These are phyloP conservation scores for Amylocarpus encephaloides DNA, from an alignment of 2,329 filamentous ascomycete genomes.

Conservation along the genomic window DNA sequence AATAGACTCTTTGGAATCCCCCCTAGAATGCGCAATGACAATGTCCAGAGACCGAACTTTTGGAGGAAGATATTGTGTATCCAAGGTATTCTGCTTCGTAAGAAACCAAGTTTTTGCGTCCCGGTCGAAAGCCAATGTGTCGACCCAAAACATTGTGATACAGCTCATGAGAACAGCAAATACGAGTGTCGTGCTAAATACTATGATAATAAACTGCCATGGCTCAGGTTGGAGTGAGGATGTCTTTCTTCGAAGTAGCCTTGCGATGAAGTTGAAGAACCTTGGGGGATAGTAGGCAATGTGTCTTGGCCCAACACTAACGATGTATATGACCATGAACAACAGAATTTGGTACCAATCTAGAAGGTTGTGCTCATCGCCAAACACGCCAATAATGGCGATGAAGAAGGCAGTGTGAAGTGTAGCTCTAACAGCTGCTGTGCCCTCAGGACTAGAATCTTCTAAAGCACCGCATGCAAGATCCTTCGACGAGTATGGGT, in stretches of 20 bases:
- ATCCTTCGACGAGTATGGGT: constrained; percentile 19
- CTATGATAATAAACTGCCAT: constrained; percentile 22
- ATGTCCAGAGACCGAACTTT: constrained; percentile 22
- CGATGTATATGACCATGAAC: constrained; percentile 23
- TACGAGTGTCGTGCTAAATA: constrained; percentile 16
- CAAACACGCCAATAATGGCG: constrained; percentile 17
- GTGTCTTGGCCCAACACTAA: constrained; percentile 23
- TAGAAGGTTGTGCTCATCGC: constrained; percentile 21
- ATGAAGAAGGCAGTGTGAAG: constrained; percentile 22
- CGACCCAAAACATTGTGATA: constrained; percentile 22
- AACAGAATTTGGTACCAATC: constrained; percentile 23
- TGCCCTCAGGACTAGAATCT: constrained; percentile 13
- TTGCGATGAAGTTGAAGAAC: constrained; percentile 17
- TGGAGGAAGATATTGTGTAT: constrained; percentile 23
- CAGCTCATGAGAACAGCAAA: constrained; percentile 20
- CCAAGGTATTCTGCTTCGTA: constrained; percentile 13
- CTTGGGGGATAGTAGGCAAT: constrained; percentile 25
- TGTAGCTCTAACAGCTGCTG: constrained; percentile 20
- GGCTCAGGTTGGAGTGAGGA: constrained; percentile 13
- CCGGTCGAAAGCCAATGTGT: constrained; percentile 21
- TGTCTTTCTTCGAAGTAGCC: constrained; percentile 17
- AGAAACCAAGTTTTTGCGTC: constrained; percentile 18
- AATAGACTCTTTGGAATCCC: constrained; percentile 19
- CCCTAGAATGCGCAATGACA: constrained; percentile 24
- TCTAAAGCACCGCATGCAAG: constrained; percentile 21